Evolutionary conservation across 78 protist species (phyloP), one percentile per base, ranked within the genome.

Genomic region (Creolimax fragrantissima): DNA sequence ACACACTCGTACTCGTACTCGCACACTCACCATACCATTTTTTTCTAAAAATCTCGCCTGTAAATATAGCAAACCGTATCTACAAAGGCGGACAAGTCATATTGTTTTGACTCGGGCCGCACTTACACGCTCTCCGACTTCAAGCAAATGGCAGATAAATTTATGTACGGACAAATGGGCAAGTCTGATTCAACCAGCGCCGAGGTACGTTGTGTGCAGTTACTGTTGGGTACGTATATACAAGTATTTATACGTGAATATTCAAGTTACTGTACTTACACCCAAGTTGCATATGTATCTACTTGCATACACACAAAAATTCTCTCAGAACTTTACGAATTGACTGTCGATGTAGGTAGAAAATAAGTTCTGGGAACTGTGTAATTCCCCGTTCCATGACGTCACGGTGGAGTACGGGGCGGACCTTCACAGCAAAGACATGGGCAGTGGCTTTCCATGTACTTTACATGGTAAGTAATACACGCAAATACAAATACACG

Each of bases 351-450:
- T n/a, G n/a, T 41, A 90, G 83, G 41, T 90, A 7, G 92, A 90
- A 42, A 41, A 90, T 39, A 43, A 5, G 2, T 90, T 44, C 5
- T 90, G 92, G 92, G 2, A 43, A 4, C 5, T 39, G 11, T 11
- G 44, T 4, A 3, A 74, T 4, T n/a, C 17, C 81, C 86, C 86
- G 5, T 43, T 42, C 81, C 35, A 36, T 44, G 44, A 37, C n/a
- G 4, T 91, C 3, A 35, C 90, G 11, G 94, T 93, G 47, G 90
- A 93, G 37, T 93, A 93, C 36, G 94, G 94, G 36, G 88, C 94
- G 3, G 94, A 93, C 17, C 3, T 93, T 2, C 92, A 58, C 84
- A 35, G 90, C 3, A 7, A 32, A 5, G 41, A 81, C 11, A 32
- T 45, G 3, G 93, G 93, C 47, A 86, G 91, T 36, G 93, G 93